Evolutionary conservation across 208 protist genomes (phyloP), one percentile per base, ranked within the genome.

Genomic region (Spironucleus salmonicida): DNA sequence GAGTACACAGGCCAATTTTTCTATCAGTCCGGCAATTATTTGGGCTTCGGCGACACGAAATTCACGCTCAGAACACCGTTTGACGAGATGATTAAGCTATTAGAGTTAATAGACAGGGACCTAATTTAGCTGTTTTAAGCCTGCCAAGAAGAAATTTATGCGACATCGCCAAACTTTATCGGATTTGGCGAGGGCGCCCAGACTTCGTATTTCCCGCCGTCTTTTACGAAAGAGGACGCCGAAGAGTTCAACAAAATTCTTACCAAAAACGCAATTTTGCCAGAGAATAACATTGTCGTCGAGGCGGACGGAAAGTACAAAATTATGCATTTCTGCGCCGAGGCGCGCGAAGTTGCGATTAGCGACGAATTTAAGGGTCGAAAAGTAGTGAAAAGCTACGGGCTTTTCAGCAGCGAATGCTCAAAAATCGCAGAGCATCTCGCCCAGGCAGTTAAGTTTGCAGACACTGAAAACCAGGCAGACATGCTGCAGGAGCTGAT

Each of bases 31-130:
- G 19, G 26, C 35, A 30, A 67, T 15, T 67, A 67, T 38, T 34
- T 67, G 23, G 61, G 61, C 23, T 30, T 67, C 15, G 61, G 61
- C 15, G 61, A 67, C 35, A 67, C 61, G 61, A 67, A 67, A 38
- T 67, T 67, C 61, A 67, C 15, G 26, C 19, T 15, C 26, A 23
- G 19, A 38, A 34, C 15, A 40, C 23, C 15, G 23, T 15, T 67
- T 15, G 26, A 23, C 34, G 30, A 67, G 61, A 15, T 38, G 15
- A 15, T 67, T 15, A 30, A 15, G 23, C 23, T 39, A 34, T 67
- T 30, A 38, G 35, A 15, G 35, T 30, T 39, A 15, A 67, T 39
- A 34, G 61, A 34, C 19, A 67, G 26, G 15, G 29, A 30, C 15
- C 61, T 67, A 15, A 19, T 67, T n/a, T 15, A 67, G 15, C 26